Evolutionary conservation across 306 rosid species (phyloP), one percentile per base, ranked within the genome.

Genomic region (Hippophae rhamnoides): DNA sequence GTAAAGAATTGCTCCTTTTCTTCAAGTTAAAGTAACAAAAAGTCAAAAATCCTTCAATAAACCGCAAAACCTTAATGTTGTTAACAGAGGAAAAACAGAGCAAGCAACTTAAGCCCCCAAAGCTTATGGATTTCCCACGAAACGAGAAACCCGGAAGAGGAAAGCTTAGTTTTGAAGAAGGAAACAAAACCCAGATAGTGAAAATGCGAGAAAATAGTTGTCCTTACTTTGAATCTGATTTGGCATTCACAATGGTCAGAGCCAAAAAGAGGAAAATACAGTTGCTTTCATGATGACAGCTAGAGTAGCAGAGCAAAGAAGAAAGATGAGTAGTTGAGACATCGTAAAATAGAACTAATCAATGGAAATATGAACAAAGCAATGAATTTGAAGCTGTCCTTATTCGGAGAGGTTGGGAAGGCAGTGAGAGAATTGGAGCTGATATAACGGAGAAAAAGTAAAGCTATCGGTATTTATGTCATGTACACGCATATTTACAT

Each of bases 311-410:
- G 63, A 58, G 53, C 18, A 45, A 61, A 48, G 63, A 27, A 27
- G 38, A 2, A 56, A 62, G 61, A 58, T 62, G 63, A 69, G 80
- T 60, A 49, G 85, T 60, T 64, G 63, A 58, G 65, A 68, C 44
- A 67, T 73, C 59, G 72, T 70, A 42, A 68, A 72, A 50, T 54
- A 71, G 23, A 67, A 56, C 43, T 52, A 77, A 72, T 74, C 12
- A 70, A 65, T 43, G 61, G 71, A 68, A 80, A 70, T 58, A 66
- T 52, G 74, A 68, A 49, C 61, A 70, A 50, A 47, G 75, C 61
- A 60, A 72, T 41, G 46, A 63, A 57, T 31, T 8, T 54, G 38
- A 47, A 58, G 38, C 38, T 2, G 38, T 31, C 38, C 41, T n/a
- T 12, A 40, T 56, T 7, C 41, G 18, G 61, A 67, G 69, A 3